phyloP scores from a whole-genome alignment of 805 yeast genomes.

The Monosporozyma aerobia region DNA sequence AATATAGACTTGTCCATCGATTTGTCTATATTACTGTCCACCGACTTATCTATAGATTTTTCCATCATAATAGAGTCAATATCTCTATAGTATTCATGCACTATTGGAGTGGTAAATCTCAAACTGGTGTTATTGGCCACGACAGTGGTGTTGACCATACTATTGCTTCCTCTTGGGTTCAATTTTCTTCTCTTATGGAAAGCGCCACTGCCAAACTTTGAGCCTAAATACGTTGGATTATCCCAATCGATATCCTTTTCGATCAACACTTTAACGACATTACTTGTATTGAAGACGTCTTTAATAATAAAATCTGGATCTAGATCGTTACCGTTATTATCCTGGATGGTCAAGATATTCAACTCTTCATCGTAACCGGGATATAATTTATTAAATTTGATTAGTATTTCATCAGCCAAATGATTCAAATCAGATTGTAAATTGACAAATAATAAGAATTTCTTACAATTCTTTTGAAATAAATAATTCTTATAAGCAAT shows the following conservation, averaged over 20 bases:
- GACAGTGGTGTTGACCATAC: neutral
- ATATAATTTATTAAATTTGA: constrained; percentile 50
- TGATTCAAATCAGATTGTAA: constrained; percentile 36
- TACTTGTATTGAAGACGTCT: constrained; percentile 49
- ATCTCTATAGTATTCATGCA: constrained; percentile 30
- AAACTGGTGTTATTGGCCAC: constrained; percentile 3
- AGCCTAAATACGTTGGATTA: constrained; percentile 11
- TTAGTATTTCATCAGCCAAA: constrained; percentile 45
- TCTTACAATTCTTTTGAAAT: constrained; percentile 21
- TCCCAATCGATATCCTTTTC: constrained; percentile 31
- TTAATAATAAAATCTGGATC: constrained; percentile 64
- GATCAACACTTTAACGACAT: constrained; percentile 38
- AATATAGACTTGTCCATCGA: constrained; percentile 22
- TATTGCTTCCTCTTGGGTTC: constrained; percentile 8
- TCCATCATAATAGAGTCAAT: neutral
- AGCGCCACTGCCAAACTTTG: neutral
- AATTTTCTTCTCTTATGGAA: constrained; percentile 13
- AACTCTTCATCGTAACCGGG: constrained; percentile 47
- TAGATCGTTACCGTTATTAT: constrained; percentile 56
- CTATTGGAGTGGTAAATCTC: constrained; percentile 30
- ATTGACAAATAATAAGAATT: constrained; percentile 56
- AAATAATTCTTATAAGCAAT: neutral
- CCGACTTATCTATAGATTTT: constrained; percentile 9
- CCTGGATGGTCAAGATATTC: constrained; percentile 52
- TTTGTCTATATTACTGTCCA: constrained; percentile 5